Evolutionary conservation across 306 rosid species (phyloP).

Genomic region (Cucumis hystrix): DNA sequence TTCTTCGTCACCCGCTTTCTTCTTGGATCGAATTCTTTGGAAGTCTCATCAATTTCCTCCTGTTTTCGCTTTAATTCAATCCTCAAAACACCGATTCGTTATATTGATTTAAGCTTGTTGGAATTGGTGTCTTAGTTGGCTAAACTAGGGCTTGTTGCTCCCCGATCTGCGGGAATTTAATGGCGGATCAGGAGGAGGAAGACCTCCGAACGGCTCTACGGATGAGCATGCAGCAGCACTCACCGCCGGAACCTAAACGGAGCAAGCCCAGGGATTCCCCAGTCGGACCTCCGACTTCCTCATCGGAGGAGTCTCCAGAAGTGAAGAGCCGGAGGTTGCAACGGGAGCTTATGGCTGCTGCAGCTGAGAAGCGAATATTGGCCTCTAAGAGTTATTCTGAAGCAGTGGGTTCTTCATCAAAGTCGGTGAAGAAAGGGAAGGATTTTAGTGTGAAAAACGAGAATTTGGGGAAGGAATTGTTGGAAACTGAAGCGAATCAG

Average conservation of each 20-base stretch:
- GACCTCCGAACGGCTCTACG: constrained; percentile 72
- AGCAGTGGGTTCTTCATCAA: constrained; percentile 2
- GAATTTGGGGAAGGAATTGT: constrained; percentile 43
- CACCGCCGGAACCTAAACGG: constrained; percentile 81
- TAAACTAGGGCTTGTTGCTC: constrained; percentile 16
- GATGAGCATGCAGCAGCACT: constrained; percentile 91
- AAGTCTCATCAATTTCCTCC: constrained; percentile 1
- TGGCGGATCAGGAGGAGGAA: constrained; percentile 93
- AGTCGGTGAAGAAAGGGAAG: constrained; percentile 24
- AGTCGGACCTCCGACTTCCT: constrained; percentile 26
- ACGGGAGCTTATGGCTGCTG: constrained; percentile 90
- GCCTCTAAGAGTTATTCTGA: constrained; percentile 12
- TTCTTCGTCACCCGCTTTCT: background rate
- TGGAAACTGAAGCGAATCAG: constrained; percentile 46
- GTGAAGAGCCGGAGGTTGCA: constrained; percentile 48
- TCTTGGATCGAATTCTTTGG: background rate
- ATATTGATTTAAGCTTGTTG: background rate
- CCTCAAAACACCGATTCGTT: background rate
- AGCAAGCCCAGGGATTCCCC: constrained; percentile 62
- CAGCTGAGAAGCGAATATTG: constrained; percentile 82
- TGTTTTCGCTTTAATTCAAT: background rate
- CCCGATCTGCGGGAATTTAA: constrained; percentile 28
- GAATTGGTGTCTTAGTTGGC: constrained; percentile 27
- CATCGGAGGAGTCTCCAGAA: constrained; percentile 49
- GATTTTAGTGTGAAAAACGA: constrained; percentile 21